phyloP scores from a whole-genome alignment of 306 rosid genomes.

The Quercus cerris region DNA sequence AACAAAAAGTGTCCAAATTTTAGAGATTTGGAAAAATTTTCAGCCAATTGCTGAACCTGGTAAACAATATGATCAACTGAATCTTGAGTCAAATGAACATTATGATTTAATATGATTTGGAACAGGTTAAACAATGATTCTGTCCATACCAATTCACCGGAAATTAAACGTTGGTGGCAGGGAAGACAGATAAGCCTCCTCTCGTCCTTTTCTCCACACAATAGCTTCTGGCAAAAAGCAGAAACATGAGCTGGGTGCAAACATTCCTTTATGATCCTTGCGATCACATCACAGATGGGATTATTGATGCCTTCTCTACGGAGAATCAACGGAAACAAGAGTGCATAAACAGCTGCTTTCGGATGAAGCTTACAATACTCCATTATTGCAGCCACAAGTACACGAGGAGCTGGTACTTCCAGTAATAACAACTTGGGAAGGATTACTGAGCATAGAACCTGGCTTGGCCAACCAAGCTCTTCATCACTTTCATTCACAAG shows the following conservation, averaged over 20 bases:
- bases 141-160: constrained; percentile 37
- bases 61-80: constrained; percentile 36
- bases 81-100: constrained; percentile 30
- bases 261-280: constrained; percentile 35
- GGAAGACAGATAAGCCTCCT: constrained; percentile 34
- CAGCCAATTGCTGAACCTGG: constrained; percentile 30
- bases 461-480: constrained; percentile 31
- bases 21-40: constrained; percentile 29
- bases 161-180: constrained; percentile 28
- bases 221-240: constrained; percentile 38
- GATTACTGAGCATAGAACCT: constrained; percentile 38
- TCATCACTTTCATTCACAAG: constrained; percentile 25
- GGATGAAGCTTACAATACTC: constrained; percentile 34
- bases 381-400: constrained; percentile 23
- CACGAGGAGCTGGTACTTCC: constrained; percentile 33
- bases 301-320: constrained; percentile 34
- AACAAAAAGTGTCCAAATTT: constrained; percentile 39
- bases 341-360: constrained; percentile 24
- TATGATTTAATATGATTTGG: constrained; percentile 34
- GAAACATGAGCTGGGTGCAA: constrained; percentile 40
- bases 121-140: constrained; percentile 40
- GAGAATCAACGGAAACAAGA: constrained; percentile 40
- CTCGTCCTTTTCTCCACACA: constrained; percentile 30
- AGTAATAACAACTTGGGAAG: constrained; percentile 35
- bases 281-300: constrained; percentile 33